These are phyloP conservation scores for Gryganskiella cystojenkinii DNA, from an alignment of 192 early-diverging fungal species.

Conservation along the genomic window DNA sequence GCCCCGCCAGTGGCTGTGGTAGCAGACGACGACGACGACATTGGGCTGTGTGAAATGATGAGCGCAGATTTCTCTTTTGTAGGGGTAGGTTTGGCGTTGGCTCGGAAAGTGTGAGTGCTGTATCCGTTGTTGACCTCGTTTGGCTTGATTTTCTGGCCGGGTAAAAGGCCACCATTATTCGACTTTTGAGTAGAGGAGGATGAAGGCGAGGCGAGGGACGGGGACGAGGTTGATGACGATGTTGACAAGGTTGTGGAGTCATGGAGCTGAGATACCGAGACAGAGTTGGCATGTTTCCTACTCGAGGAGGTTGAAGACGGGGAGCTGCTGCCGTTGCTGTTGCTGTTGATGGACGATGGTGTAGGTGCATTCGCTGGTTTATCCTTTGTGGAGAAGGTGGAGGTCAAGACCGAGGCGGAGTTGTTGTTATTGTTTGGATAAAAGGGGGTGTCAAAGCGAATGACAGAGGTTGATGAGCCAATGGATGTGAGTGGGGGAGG, in stretches of 20 bases:
- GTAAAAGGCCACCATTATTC: neutral
- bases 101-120: conserved; percentile 37
- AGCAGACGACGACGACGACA: conserved; percentile 18
- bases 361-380: neutral
- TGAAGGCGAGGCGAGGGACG: neutral
- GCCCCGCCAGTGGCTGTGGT: too few relatives aligned
- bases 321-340: neutral
- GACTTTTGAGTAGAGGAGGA: neutral
- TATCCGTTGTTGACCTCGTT: conserved; percentile 29
- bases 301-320: neutral
- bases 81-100: neutral
- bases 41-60: conserved; percentile 8
- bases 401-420: neutral
- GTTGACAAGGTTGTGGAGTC: neutral
- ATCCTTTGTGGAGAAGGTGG: neutral
- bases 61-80: conserved; percentile 6
- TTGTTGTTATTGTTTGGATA: conserved; percentile 2
- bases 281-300: conserved; percentile 45
- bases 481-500: neutral
- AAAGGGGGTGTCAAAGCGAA: conserved; percentile 10
- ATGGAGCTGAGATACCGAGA: conserved; percentile 39
- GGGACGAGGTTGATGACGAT: neutral
- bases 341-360: neutral
- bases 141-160: conserved; percentile 30
- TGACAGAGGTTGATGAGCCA: neutral